Evolutionary conservation across 2,329 filamentous ascomycete species (phyloP), one percentile per base, ranked within the genome.

Genomic region (Cryoendolithus antarcticus): DNA sequence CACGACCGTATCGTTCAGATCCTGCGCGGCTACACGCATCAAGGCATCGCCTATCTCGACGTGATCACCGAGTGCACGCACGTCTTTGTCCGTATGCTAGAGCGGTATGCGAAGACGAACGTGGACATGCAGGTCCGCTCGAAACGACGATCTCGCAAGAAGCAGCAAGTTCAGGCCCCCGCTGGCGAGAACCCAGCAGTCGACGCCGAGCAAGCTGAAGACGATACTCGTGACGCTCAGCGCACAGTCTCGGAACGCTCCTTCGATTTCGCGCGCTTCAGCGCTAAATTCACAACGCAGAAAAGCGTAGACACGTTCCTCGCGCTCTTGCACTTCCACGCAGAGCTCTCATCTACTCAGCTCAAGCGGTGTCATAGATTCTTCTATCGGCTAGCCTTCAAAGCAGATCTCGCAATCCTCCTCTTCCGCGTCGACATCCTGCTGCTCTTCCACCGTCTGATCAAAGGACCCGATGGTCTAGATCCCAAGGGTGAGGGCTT

Each of bases 31-130:
- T 96, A 93, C 65, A 93, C 93, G 49, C 85, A 89, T 44, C 91
- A 96, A 62, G 83, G 85, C 0, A 91, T 95, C 50, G 84, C 86
- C 40, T 98, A 95, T 50, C 71, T 98, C 1, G 88, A 98, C 60
- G 82, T 88, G 4, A 80, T 82, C 42, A 96, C 89, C 1, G 89
- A 98, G 53, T 75, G 96, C 30, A 74, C 83, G 0, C 86, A 96
- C 55, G 85, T 93, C 38, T 96, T 95, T 56, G 65, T 96, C 38
- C 82, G 86, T 33, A 88, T 96, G 60, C 64, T 98, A 13, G 91
- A 98, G 61, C 75, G 77, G 4, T 98, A 95, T 56, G 89, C 88
- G 0, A 95, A 95, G 59, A 84, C 93, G 55, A 96, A 98, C 51
- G 76, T 82, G 4, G 86, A 96, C 53, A 76, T 98, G 69, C 88